Evolutionary conservation across 1,139 yeast species (phyloP).

Genomic region (Lodderomyces elongisporus): DNA sequence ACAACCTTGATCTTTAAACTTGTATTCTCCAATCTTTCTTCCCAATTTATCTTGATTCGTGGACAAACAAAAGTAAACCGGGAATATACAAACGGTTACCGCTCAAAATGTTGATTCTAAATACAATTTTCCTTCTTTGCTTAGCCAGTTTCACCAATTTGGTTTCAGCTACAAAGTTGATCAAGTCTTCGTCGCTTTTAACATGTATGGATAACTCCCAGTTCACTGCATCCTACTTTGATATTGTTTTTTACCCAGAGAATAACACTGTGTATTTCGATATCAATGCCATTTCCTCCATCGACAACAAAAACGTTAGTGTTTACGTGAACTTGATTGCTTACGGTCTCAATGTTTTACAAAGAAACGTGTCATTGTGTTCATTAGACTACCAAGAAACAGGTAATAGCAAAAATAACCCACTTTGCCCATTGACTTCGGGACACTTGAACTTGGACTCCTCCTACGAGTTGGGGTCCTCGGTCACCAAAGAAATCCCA

Average conservation of each 20-base stretch:
- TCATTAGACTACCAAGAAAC: constrained; percentile 44
- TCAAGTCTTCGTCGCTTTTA: constrained; percentile 68
- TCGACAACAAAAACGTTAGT: constrained; percentile 59
- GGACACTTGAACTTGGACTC: constrained; percentile 79
- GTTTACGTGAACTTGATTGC: constrained; percentile 69
- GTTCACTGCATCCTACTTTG: constrained; percentile 82
- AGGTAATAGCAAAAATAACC: constrained; percentile 10
- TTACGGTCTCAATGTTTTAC: constrained; percentile 73
- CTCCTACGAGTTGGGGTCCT: constrained; percentile 39
- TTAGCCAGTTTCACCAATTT: constrained; percentile 11
- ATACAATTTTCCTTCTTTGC: neutral
- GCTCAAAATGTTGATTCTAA: neutral
- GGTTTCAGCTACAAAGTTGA: constrained; percentile 21
- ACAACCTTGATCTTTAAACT: too few relatives aligned
- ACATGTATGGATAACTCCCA: constrained; percentile 92
- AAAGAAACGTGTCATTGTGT: constrained; percentile 60
- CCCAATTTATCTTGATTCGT: too few relatives aligned
- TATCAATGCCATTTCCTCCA: constrained; percentile 73
- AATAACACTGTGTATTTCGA: constrained; percentile 61
- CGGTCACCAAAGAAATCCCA: constrained; percentile 57
- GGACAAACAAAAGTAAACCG: too few relatives aligned
- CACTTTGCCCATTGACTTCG: constrained; percentile 70
- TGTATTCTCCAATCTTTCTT: too few relatives aligned
- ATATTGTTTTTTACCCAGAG: constrained; percentile 65
- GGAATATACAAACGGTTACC: too few relatives aligned